Base-by-base conservation (phyloP, 345 rosid genomes). In the Eucalyptus decipiens region DNA sequence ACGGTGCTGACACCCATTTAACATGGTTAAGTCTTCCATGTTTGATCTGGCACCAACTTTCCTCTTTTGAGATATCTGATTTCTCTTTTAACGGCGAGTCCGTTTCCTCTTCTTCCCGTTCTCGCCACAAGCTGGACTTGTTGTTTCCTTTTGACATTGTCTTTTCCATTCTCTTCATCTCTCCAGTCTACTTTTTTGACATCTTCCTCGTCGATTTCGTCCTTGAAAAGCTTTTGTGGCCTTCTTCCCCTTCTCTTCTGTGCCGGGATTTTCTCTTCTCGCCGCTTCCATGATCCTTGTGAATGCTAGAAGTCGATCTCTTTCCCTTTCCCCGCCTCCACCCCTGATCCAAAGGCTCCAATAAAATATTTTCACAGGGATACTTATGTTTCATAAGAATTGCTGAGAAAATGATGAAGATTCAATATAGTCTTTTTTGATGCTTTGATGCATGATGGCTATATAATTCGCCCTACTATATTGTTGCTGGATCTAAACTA, bases 251-350 rank as follows among this genome's bases (percentile, higher is more conserved):
- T 93, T 90, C 95, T 93, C 92, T 94, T 95, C 89, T 93, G 95
- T 8, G 92, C 91, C 7, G 97, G 97, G 89, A 94, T 93, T 89
- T 93, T 95, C 88, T 94, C 97, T 85, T 94, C 91, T 93, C 97
- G 1, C 95, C 94, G 76, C 93, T 93, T 88, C 94, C 95, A 23
- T 88, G 37, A 87, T 95, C 95, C 8, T 95, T 95, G 28, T 91
- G 94, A 91, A 90, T 92, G 91, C 90, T 90, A 23, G 88, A 92
- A 24, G 94, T 90, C 90, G 91, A 72, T 91, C 88, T 94, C 91
- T 93, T 95, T 32, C 93, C 96, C 90, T 95, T 95, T 87, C 95
- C 96, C 89, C 96, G 86, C 96, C 97, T 94, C 97, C 93, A 90
- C 96, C 96, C 97, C 48, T 47, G 83, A 86, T 89, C 62, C 89